These are phyloP conservation scores for Arabis hirsuta DNA, from an alignment of 345 rosid species.

Conservation along the genomic window DNA sequence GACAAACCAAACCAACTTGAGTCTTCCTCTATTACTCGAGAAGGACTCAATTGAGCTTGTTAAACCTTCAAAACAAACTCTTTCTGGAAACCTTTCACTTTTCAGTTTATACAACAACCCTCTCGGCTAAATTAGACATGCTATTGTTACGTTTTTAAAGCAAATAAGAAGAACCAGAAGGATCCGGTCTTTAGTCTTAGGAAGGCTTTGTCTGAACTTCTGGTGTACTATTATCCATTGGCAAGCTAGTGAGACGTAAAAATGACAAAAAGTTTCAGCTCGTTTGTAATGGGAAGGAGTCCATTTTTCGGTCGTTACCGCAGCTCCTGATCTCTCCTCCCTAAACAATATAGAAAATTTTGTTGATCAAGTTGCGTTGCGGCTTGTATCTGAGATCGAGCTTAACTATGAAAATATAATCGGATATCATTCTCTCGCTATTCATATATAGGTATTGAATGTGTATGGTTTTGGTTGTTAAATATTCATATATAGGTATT, in stretches of 20 bases:
- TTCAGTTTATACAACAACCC: constrained; percentile 52
- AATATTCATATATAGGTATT: not conserved
- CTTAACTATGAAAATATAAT: constrained; percentile 13
- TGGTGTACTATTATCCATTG: constrained; percentile 59
- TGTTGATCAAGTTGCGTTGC: constrained; percentile 34
- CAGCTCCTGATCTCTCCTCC: constrained; percentile 40
- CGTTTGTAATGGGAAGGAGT: constrained; percentile 51
- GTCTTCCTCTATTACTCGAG: constrained; percentile 6
- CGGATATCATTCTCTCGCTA: constrained; percentile 45
- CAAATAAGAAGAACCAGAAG: not conserved
- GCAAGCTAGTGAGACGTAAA: constrained; percentile 47
- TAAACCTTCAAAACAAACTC: constrained; percentile 51
- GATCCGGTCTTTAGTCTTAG: constrained; percentile 38
- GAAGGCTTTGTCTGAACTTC: constrained; percentile 52
- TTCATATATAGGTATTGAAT: constrained; percentile 36
- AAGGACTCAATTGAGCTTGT: constrained; percentile 24
- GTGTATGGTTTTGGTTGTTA: not conserved
- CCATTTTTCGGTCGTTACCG: constrained; percentile 51
- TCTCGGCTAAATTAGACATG: constrained; percentile 40
- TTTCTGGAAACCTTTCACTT: constrained; percentile 36
- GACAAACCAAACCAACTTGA: not conserved
- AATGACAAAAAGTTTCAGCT: constrained; percentile 45
- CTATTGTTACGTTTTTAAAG: constrained; percentile 43
- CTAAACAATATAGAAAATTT: constrained; percentile 48
- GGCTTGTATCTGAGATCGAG: constrained; percentile 28